A percentile compares a stretch with the other conserved stretches of the same genome.
phyloP scores from a whole-genome alignment of 2,329 filamentous ascomycete species.

The Fusarium transvaalense region DNA sequence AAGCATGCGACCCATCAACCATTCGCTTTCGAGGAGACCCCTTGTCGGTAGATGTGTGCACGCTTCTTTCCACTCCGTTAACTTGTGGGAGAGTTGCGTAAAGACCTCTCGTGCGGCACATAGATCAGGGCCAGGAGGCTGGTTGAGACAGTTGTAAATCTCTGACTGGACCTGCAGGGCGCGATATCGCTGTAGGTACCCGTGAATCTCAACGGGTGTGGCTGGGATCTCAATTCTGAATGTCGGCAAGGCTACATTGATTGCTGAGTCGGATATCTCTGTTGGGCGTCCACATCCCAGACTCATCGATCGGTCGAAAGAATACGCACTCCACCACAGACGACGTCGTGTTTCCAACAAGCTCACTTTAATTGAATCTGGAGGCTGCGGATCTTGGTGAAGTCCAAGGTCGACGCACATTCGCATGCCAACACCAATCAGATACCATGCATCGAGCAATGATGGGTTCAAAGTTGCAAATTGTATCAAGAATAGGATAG shows the following conservation, averaged over 20 bases:
- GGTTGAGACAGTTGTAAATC: not conserved
- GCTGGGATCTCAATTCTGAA: conserved; percentile 15
- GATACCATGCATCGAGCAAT: conserved; percentile 10
- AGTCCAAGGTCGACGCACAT: conserved; percentile 25
- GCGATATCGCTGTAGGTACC: conserved; percentile 18
- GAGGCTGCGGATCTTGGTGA: conserved; percentile 7
- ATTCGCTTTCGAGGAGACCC: conserved; percentile 16
- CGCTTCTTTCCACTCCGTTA: conserved; percentile 9
- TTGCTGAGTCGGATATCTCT: conserved; percentile 13
- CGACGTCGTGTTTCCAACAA: conserved; percentile 11
- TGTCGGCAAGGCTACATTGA: not conserved
- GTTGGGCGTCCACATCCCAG: conserved; percentile 14
- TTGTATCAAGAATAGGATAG: conserved; percentile 1
- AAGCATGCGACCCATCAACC: conserved; percentile 22
- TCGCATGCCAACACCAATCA: conserved; percentile 14
- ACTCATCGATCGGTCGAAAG: conserved; percentile 21
- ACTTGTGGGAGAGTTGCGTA: not conserved
- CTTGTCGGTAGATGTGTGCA: conserved; percentile 12
- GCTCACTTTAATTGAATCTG: not conserved
- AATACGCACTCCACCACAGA: conserved; percentile 20
- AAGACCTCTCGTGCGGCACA: fast-evolving
- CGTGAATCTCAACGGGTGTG: conserved; percentile 5
- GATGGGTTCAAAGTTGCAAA: conserved; percentile 21
- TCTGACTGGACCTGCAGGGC: conserved; percentile 10
- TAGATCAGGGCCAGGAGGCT: fast-evolving